Evolutionary conservation across 2,329 filamentous ascomycete species (phyloP), one percentile per base, ranked within the genome.

Genomic region (Diaporthe humulicola): DNA sequence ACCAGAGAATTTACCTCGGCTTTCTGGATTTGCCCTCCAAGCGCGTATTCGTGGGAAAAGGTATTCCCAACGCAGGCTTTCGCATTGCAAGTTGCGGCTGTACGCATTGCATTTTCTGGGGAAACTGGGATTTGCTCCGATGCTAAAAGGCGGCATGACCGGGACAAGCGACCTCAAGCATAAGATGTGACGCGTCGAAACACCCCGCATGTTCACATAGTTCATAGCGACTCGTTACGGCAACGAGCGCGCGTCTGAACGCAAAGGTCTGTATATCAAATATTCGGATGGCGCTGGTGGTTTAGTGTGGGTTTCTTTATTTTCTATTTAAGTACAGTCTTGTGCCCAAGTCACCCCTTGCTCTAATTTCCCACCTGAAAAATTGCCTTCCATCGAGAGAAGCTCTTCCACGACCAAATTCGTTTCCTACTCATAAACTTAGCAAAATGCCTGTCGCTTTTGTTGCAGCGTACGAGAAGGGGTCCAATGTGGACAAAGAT

Each of bases 161-260:
- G 64, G 64, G 64, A 69, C 64, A 54, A 40, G 64, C 54, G 64
- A 19, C 64, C 40, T 54, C 64, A 52, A 38, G 48, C 30, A 69
- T 54, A 28, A 64, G 30, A 30, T 69, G 64, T 69, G 33, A 69
- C 64, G 48, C 64, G 17, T 69, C 64, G 64, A 54, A 69, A 69
- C 45, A 69, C 45, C 48, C 64, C 64, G 64, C 64, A 40, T 54
- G 48, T 54, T 54, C 48, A 69, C n/a, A 36, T 36, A 40, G 45
- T 54, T 54, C 36, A n/a, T 22, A 28, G 38, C 64, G 64, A 54
- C 64, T 69, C 33, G 17, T 69, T 30, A 28, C 19, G 48, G 64
- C 48, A 69, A 40, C 19, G 64, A 69, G 64, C 64, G 33, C 64
- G 64, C 19, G 48, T 22, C n/a, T 25, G 15, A 3, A 22, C 30